These are phyloP conservation scores for Capsicum rhomboideum DNA, from an alignment of 257 asterid species.

Conservation along the genomic window DNA sequence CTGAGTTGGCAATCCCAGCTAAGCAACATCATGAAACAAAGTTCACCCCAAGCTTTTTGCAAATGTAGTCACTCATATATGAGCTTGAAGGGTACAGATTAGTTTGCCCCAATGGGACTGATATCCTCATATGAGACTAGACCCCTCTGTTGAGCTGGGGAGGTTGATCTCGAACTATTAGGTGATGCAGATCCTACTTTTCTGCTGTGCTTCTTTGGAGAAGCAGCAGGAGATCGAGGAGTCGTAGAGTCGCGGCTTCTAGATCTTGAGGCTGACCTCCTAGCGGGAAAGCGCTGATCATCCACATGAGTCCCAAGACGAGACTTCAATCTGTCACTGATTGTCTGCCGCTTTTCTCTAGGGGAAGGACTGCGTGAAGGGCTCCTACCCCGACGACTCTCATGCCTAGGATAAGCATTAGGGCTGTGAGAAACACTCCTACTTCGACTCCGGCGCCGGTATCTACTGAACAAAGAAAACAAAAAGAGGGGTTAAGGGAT, in stretches of 20 bases:
- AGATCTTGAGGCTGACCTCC: constrained; percentile 44
- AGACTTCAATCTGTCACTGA: constrained; percentile 64
- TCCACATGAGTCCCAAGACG: constrained; percentile 68
- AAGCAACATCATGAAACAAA: not conserved
- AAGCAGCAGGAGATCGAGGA: constrained; percentile 45
- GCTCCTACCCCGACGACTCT: constrained; percentile 52
- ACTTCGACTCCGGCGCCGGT: constrained; percentile 62
- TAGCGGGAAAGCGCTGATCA: constrained; percentile 15
- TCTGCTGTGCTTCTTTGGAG: constrained; percentile 29
- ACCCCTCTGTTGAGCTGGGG: constrained; percentile 50
- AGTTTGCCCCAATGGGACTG: constrained; percentile 48
- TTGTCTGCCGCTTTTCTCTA: constrained; percentile 30
- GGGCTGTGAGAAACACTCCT: constrained; percentile 79
- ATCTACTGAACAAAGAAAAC: constrained; percentile 26
- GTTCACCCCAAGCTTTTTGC: not conserved
- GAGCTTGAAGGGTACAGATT: constrained; percentile 3
- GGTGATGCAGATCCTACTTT: constrained; percentile 26
- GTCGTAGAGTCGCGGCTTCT: constrained; percentile 40
- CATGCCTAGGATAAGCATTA: constrained; percentile 33
- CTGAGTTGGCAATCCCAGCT: not conserved
- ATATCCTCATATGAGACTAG: constrained; percentile 74
- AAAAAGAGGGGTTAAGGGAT: not conserved
- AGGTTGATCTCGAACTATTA: constrained; percentile 47
- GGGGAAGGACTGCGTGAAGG: constrained; percentile 65
- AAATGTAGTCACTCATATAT: not conserved